Evolutionary conservation across 495 filamentous ascomycete genomes (phyloP), one percentile per base, ranked within the genome.

Genomic region (Aspergillus indologenus): DNA sequence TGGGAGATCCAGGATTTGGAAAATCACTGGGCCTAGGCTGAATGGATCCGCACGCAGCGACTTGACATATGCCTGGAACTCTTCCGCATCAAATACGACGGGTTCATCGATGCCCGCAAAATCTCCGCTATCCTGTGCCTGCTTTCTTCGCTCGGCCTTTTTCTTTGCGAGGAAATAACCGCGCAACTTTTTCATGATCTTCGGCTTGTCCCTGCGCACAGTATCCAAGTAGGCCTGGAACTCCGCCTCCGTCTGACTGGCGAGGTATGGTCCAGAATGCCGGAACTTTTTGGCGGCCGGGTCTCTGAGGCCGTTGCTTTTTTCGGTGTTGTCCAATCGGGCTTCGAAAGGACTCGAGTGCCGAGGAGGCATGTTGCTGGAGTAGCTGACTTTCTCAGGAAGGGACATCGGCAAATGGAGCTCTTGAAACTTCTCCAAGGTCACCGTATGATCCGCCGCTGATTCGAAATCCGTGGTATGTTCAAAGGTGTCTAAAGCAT

Each of bases 401-500:
- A 81, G 72, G 19, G 82, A 79, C 29, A 92, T 76, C 0, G 89
- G 86, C 56, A 90, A 72, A 57, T 84, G 79, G 65, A 92, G 75
- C 67, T 96, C 91, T 64, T 91, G 89, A 80, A 87, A 98, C 75
- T 98, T 98, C 68, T 82, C 78, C 47, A 96, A 73, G 12, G 90
- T 92, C 61, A 90, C 74, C 22, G 86, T 84, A 69, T 96, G 91
- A 67, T 96, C 91, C 51, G 86, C 80, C 1, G 91, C 88, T 43
- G 90, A 91, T 56, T 86, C 81, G 75, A 90, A 99, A 58, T 96
- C 91, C 56, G 91, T 96, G 70, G 96, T 85, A 68, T 96, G 90
- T 74, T 97, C 92, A 59, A 85, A 83, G 7, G 91, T 92, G 76
- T 99, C 94, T 55, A 95, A 78, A 31, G 85, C 81, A 14, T 75